phyloP scores from a whole-genome alignment of 1,284 basidiomycete species.

The Trichosporon sp. region DNA sequence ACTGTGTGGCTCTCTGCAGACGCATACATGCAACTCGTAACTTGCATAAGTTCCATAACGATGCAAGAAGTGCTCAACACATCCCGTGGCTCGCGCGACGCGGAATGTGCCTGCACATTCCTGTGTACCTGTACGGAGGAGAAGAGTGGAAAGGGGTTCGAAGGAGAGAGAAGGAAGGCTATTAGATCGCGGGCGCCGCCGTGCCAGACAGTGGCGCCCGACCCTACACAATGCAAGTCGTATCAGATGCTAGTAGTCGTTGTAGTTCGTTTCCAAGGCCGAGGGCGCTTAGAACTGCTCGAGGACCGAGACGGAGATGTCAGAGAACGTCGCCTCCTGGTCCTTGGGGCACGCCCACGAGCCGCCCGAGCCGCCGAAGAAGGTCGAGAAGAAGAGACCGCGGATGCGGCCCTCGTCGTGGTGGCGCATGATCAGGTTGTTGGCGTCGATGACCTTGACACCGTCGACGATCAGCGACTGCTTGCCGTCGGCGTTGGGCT shows the following conservation, averaged over 20 bases:
- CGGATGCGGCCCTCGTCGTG: slow-evolving; percentile 11
- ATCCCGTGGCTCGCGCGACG: not conserved
- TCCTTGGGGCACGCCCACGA: slow-evolving; percentile 9
- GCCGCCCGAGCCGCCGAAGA: slow-evolving; percentile 8
- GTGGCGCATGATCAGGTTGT: slow-evolving; percentile 9
- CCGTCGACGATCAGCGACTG: slow-evolving; percentile 10
- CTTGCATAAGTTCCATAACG: not conserved
- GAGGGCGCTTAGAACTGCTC: slow-evolving; percentile 8
- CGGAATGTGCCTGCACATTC: slow-evolving; percentile 3
- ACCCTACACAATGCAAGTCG: not conserved
- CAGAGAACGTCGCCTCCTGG: slow-evolving; percentile 6
- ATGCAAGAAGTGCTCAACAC: slow-evolving; percentile 1
- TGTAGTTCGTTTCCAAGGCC: too few species aligned
- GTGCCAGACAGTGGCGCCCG: not conserved
- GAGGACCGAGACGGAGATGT: slow-evolving; percentile 3
- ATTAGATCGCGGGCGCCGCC: not conserved
- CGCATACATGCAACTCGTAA: not conserved
- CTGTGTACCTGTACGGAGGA: not conserved
- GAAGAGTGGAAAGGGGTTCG: not conserved
- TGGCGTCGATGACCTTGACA: slow-evolving; percentile 4
- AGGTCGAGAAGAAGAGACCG: slow-evolving; percentile 10
- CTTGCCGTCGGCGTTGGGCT: slow-evolving; percentile 4
- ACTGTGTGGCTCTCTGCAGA: not conserved
- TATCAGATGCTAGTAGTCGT: not conserved
- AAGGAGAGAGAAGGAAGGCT: not conserved